Conservation (phyloP, 192 early-diverging fungal genomes). For the Entomortierella beljakovae region DNA sequence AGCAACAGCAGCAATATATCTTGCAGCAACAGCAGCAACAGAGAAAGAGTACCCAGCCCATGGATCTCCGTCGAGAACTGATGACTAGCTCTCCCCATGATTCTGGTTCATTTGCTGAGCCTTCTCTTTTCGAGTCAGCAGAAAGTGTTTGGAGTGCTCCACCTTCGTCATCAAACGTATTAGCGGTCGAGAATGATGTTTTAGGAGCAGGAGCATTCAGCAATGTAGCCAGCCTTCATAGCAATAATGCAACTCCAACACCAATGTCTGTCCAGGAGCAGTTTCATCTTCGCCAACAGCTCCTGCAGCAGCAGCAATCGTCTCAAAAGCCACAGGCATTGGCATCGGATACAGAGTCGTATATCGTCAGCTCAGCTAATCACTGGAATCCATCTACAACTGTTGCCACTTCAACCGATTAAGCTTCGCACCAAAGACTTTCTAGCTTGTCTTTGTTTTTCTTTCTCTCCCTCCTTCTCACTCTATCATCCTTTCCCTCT, state of each 20-base stretch:
- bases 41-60: conserved; percentile 9
- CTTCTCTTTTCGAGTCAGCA: conserved; percentile 32
- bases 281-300: conserved; percentile 18
- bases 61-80: conserved; percentile 38
- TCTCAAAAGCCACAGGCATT: conserved; percentile 15
- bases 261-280: conserved; percentile 37
- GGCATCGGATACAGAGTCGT: conserved; percentile 13
- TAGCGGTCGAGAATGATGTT: conserved; percentile 6
- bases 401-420: not conserved
- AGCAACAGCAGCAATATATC: not conserved
- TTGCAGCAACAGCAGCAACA: conserved; percentile 21
- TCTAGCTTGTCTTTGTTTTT: not conserved
- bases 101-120: conserved; percentile 40
- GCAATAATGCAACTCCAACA: conserved; percentile 35
- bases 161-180: conserved; percentile 5
- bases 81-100: conserved; percentile 45
- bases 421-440: not conserved
- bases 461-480: not conserved
- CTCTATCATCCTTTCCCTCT: too few species aligned
- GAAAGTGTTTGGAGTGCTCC: conserved; percentile 50
- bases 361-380: conserved; percentile 27
- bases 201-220: not conserved
- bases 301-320: conserved; percentile 19
- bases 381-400: conserved; percentile 37
- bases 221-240: not conserved